phyloP scores from a whole-genome alignment of 768 basidiomycete species.

The Pulveroboletus frians region DNA sequence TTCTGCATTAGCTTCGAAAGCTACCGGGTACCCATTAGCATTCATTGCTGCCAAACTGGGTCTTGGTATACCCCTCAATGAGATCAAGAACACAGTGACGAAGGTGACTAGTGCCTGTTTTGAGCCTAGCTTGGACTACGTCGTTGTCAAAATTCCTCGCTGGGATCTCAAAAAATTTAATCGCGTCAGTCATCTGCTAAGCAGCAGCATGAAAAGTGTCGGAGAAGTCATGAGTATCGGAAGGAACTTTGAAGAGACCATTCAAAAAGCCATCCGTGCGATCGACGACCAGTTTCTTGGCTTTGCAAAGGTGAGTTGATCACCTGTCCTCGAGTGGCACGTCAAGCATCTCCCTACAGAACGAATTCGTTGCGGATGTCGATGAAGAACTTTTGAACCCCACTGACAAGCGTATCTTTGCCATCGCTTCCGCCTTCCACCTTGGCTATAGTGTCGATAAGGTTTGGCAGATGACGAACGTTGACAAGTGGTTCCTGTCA shows the following conservation, averaged over 20 bases:
- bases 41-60: slow-evolving; percentile 99
- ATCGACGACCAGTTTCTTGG: slow-evolving; percentile 95
- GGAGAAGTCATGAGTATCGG: slow-evolving; percentile 99
- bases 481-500: slow-evolving; percentile 97
- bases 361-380: slow-evolving; percentile 82
- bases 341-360: slow-evolving; percentile 40
- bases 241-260: slow-evolving; percentile 95
- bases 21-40: slow-evolving; percentile 95
- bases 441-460: slow-evolving; percentile 92
- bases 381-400: slow-evolving; percentile 92
- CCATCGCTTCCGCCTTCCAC: slow-evolving; percentile 91
- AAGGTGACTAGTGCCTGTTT: slow-evolving; percentile 97
- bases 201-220: slow-evolving; percentile 98
- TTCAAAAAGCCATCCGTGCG: slow-evolving; percentile 95
- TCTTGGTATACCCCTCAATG: slow-evolving; percentile 93
- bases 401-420: slow-evolving; percentile 95
- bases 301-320: slow-evolving; percentile 67
- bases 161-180: slow-evolving; percentile 99
- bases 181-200: slow-evolving; percentile 84
- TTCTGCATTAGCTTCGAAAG: slow-evolving; percentile 96
- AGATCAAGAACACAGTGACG: slow-evolving; percentile 96
- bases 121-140: slow-evolving; percentile 95
- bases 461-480: slow-evolving; percentile 96
- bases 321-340: neutral
- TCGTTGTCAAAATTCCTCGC: slow-evolving; percentile 96